Conservation (phyloP, 306 rosid species). For the Lotus japonicus region DNA sequence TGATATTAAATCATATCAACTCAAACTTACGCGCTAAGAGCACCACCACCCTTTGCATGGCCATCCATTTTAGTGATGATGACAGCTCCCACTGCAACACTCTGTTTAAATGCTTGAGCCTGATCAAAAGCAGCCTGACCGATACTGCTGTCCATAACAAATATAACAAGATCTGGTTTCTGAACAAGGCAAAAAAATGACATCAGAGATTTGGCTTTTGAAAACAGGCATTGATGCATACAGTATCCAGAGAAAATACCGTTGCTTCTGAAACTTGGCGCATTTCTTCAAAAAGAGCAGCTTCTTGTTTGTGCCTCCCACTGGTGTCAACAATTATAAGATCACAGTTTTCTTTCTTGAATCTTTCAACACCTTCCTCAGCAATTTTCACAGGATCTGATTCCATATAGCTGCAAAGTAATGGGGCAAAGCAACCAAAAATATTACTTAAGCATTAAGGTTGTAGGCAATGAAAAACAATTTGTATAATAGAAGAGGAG, state of each 20-base stretch:
- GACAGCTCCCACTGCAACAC: slow-evolving; percentile 84
- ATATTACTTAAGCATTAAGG: slow-evolving; percentile 10
- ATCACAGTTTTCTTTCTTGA: slow-evolving; percentile 75
- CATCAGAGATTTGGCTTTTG: slow-evolving; percentile 7
- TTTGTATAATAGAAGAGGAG: neutral
- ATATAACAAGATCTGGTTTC: slow-evolving; percentile 82
- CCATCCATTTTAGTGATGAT: slow-evolving; percentile 86
- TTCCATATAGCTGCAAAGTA: slow-evolving; percentile 57
- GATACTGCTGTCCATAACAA: slow-evolving; percentile 88
- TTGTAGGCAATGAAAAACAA: neutral
- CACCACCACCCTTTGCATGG: slow-evolving; percentile 87
- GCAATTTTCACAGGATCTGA: slow-evolving; percentile 82
- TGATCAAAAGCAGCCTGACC: slow-evolving; percentile 94
- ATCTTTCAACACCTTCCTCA: slow-evolving; percentile 75
- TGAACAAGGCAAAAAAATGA: slow-evolving; percentile 34
- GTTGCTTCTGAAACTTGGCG: slow-evolving; percentile 91
- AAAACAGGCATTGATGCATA: neutral
- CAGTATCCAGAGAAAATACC: slow-evolving; percentile 36
- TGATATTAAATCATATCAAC: slow-evolving; percentile 4
- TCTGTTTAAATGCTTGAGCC: slow-evolving; percentile 77
- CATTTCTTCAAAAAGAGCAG: slow-evolving; percentile 91
- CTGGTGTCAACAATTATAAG: slow-evolving; percentile 85
- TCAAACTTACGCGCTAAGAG: slow-evolving; percentile 74
- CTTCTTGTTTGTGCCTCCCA: slow-evolving; percentile 88
- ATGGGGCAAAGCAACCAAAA: slow-evolving; percentile 12